Evolutionary conservation across 73 alveolate species (phyloP).

Genomic region (Effrenium voratum): DNA sequence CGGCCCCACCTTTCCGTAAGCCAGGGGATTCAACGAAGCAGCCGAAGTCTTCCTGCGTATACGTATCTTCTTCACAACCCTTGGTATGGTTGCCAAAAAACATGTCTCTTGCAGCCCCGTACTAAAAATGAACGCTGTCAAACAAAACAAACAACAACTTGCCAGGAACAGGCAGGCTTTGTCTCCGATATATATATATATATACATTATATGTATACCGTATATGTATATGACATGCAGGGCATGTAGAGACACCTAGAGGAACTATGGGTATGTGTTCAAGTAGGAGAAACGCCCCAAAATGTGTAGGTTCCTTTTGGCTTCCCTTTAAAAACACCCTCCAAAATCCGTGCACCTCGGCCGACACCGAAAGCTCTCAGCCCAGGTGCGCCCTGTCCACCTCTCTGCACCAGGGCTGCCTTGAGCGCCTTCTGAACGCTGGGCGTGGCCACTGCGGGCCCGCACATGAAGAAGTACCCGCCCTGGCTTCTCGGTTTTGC

Average conservation of each 20-base stretch:
- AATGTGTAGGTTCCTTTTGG: background rate
- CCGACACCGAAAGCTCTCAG: background rate
- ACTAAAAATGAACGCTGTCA: background rate
- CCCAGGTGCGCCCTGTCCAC: constrained; percentile 39
- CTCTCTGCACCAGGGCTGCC: constrained; percentile 70
- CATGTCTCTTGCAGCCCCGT: constrained; percentile 42
- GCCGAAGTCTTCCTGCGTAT: background rate
- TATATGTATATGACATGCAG: background rate
- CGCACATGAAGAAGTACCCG: constrained; percentile 94
- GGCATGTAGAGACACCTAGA: background rate
- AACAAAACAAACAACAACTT: background rate
- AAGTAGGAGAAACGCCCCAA: background rate
- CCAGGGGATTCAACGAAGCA: background rate
- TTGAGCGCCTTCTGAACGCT: constrained; percentile 91
- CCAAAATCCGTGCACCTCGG: background rate
- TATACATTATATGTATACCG: background rate
- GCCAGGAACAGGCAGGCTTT: background rate
- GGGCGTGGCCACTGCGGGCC: constrained; percentile 92
- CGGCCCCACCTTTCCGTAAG: background rate
- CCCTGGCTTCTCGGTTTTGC: no score
- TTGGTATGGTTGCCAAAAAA: constrained; percentile 34
- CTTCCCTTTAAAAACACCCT: background rate
- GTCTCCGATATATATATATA: background rate
- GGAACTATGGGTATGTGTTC: background rate
- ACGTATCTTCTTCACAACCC: background rate